These are phyloP conservation scores for Arabidopsis suecica DNA, from an alignment of 345 rosid genomes.

Conservation along the genomic window DNA sequence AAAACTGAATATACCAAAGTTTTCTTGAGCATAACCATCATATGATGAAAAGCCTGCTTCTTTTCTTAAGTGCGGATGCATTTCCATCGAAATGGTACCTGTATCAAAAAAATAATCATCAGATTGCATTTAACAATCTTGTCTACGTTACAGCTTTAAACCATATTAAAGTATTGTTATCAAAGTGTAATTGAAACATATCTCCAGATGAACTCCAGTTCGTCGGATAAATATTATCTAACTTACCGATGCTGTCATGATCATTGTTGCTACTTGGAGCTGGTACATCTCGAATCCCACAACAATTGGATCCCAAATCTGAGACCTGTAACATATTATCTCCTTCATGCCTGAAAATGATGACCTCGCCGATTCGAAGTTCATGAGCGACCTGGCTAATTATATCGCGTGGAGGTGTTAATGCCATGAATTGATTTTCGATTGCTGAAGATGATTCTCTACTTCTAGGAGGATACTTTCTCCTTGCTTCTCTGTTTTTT, in stretches of 20 bases:
- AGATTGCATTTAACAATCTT: neutral
- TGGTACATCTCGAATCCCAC: constrained; percentile 12
- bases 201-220: constrained; percentile 9
- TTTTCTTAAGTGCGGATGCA: constrained; percentile 3
- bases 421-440: constrained; percentile 5
- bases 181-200: neutral
- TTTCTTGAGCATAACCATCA: constrained; percentile 17
- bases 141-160: neutral
- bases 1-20: constrained; percentile 25
- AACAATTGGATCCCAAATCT: constrained; percentile 19
- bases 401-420: constrained; percentile 5
- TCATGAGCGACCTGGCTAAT: constrained; percentile 5
- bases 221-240: neutral
- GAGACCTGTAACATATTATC: constrained; percentile 22
- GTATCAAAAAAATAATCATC: constrained; percentile 13
- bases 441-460: constrained; percentile 20
- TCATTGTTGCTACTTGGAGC: constrained; percentile 21
- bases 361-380: constrained; percentile 6
- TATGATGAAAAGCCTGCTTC: constrained; percentile 25
- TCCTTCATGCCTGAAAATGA: constrained; percentile 16
- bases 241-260: constrained; percentile 33
- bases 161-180: neutral
- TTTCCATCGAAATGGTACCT: constrained; percentile 8
- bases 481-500: neutral
- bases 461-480: constrained; percentile 3